Base-by-base conservation (phyloP, 2,329 filamentous ascomycete species). In the Colletotrichum gloeosporioides region DNA sequence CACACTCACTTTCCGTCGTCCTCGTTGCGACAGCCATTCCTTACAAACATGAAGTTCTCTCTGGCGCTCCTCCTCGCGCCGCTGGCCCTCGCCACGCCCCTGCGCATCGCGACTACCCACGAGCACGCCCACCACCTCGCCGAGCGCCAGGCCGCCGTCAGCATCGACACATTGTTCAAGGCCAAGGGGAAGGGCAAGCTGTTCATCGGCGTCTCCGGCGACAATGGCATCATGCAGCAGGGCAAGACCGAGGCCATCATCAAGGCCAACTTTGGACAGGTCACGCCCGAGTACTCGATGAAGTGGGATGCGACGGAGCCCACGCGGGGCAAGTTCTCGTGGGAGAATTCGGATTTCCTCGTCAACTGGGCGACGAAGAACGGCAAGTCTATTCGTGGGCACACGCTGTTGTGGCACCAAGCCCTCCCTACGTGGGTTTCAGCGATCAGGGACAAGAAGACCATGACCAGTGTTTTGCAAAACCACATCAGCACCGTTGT, bases 211-310 rank as follows among this genome's bases (percentile, higher is more conserved):
- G 89, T 88, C 18, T 88, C 86, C 69, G 87, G 90, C 3, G 92
- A 94, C 81, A 86, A 90, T 79, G 85, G 85, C 75, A 87, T 85
- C 15, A 87, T 94, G 5, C 85, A 82, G 53, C 81, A 85, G n/a
- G 87, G 85, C 71, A 90, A 89, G 75, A 87, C 87, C 15, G 87
- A 87, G 73, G 86, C 86, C 73, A 87, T 93, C 80, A 90, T 94
- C 82, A 87, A 88, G 77, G 84, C 86, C 65, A 86, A 93, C 82
- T 94, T 94, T 77, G 92, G 92, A 25, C 89, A 92, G 81, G 86
- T 94, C 25, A 94, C 92, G 0, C 89, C 90, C 2, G 93, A 94
- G 86, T 94, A 95, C 87, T 91, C 88, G 80, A 92, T 93, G 90
- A 94, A 94, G 84, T 94, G 92, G 92, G 90, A 93, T 78, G 85